Base-by-base conservation (phyloP, 1,284 basidiomycete genomes). In the Pterulicium gracile region DNA sequence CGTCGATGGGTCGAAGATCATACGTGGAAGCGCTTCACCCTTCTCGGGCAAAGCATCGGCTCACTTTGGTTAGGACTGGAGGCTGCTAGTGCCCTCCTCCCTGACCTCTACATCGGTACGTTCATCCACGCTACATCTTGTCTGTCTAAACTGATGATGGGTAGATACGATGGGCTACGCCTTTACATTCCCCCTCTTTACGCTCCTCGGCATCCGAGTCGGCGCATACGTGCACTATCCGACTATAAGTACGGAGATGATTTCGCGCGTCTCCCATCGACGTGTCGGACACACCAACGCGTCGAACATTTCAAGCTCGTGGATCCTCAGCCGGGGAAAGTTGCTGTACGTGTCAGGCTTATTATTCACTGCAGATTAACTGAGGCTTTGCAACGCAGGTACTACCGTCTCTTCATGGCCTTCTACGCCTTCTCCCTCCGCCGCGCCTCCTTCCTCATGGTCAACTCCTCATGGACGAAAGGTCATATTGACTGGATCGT, bases 131-230 rank as follows among this genome's bases (percentile, higher is more conserved):
- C 36, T 39, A 7, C 14, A 3, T 15, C 39, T 45, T 39, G 36
- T n/a, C n/a, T n/a, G n/a, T n/a, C n/a, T n/a, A n/a, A n/a, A 39
- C 15, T 47, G 14, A 24, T 44, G 35, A 48, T 35, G 22, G 35
- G 15, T 41, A 95, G 94, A 98, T 61, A 93, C 94, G 0, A 98
- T 98, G 93, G 95, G 96, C 19, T 97, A 96, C 58, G 92, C 91
- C 0, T 98, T 98, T 58, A 88, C 90, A 0, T 93, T 88, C 58
- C 89, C 86, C 2, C 65, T 88, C 12, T 82, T 91, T 2, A 68
- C 76, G 3, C 63, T 79, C 32, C 61, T 95, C 48, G 70, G 70
- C 2, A 69, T 89, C 17, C 82, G 88, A 0, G 74, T 95, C 13
- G 93, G 88, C 2, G 84, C 91, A 18, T 98, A 98, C 58, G 81